phyloP scores from a whole-genome alignment of 176 grass and related monocot species.

The Raddia guianensis region DNA sequence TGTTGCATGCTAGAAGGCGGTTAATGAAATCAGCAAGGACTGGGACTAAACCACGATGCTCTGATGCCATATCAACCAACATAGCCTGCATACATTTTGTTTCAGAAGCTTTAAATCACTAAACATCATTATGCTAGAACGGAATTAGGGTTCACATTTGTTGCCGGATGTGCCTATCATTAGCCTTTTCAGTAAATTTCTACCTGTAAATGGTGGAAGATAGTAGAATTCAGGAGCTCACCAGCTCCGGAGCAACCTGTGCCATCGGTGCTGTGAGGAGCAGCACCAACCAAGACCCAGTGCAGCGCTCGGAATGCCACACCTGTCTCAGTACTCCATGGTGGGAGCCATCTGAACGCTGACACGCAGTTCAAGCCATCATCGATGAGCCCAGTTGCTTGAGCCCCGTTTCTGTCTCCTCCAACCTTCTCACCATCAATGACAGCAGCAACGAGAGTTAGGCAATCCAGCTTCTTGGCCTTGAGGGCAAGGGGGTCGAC shows the following conservation, averaged over 20 bases:
- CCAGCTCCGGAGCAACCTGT: slow-evolving; percentile 40
- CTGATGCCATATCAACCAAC: slow-evolving; percentile 71
- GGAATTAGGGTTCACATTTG: neutral
- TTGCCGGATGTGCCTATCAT: slow-evolving; percentile 34
- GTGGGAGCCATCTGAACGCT: slow-evolving; percentile 70
- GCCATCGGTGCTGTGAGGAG: slow-evolving; percentile 54
- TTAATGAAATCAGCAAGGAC: slow-evolving; percentile 74
- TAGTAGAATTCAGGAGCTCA: slow-evolving; percentile 72
- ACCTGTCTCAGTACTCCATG: slow-evolving; percentile 78
- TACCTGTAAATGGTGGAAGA: slow-evolving; percentile 87
- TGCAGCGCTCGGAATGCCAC: slow-evolving; percentile 82
- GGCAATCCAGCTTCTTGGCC: slow-evolving; percentile 85
- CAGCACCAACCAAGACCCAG: slow-evolving; percentile 54
- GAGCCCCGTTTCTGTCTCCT: slow-evolving; percentile 16
- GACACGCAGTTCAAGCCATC: slow-evolving; percentile 76
- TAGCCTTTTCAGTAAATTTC: slow-evolving; percentile 34
- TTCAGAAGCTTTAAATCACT: slow-evolving; percentile 19
- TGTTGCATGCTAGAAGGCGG: slow-evolving; percentile 66
- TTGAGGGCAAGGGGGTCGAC: slow-evolving; percentile 84
- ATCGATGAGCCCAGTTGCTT: slow-evolving; percentile 48
- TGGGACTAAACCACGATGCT: slow-evolving; percentile 65
- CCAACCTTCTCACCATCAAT: slow-evolving; percentile 30
- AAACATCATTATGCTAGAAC: neutral
- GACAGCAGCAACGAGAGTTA: slow-evolving; percentile 49
- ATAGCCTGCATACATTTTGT: slow-evolving; percentile 57